A percentile compares a stretch with the other conserved stretches of the same genome.
Conservation (phyloP, 2,329 filamentous ascomycete genomes). For the Botrytis byssoidea region DNA sequence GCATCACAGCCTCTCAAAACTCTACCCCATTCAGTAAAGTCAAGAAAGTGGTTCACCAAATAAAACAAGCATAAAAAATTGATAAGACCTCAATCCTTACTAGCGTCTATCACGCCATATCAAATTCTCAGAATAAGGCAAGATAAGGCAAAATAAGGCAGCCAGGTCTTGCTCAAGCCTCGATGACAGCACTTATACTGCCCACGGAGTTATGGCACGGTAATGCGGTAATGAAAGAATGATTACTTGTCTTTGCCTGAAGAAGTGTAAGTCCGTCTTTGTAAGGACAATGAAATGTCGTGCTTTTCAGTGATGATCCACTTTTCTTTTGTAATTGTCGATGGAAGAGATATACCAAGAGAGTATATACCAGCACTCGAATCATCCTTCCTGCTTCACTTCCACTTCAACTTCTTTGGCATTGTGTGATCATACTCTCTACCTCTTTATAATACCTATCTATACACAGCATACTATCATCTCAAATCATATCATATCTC, state of each 20-base stretch:
- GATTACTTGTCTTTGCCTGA: background rate
- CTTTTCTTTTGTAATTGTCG: slow-evolving; percentile 3
- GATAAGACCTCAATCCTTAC: slow-evolving; percentile 7
- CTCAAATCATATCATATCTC: background rate
- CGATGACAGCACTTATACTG: background rate
- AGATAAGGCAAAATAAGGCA: background rate
- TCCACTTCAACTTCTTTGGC: background rate
- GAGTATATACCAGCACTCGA: slow-evolving; percentile 17
- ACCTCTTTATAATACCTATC: slow-evolving; percentile 3
- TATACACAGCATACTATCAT: slow-evolving; percentile 2
- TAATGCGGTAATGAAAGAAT: background rate
- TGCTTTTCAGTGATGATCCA: slow-evolving; percentile 15
- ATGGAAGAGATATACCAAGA: background rate
- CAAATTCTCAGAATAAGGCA: slow-evolving; percentile 5
- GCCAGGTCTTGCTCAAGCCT: background rate
- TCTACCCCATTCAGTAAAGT: background rate
- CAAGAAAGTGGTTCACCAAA: background rate
- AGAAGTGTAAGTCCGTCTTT: slow-evolving; percentile 2
- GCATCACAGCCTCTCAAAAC: background rate
- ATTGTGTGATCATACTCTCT: background rate
- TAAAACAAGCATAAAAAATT: background rate
- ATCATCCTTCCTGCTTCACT: background rate
- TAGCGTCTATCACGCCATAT: slow-evolving; percentile 23
- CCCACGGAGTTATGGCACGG: slow-evolving; percentile 1
- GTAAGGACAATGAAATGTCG: slow-evolving; percentile 18